phyloP scores from a whole-genome alignment of 805 yeast genomes.

The Kodamaea lidongshanica region DNA sequence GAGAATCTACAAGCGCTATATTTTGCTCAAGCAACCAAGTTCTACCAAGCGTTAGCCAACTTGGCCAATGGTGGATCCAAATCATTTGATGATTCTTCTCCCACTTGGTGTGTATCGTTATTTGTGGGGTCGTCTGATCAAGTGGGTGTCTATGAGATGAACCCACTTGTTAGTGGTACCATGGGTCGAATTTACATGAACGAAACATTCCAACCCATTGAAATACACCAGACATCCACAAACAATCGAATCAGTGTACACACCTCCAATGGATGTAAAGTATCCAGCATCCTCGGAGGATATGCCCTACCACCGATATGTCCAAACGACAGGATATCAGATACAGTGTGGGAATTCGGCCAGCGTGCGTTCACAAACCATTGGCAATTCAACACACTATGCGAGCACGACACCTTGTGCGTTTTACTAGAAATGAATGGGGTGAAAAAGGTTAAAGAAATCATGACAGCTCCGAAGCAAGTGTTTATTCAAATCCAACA shows the following conservation, averaged over 20 bases:
- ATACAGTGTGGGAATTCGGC: slow-evolving; percentile 26
- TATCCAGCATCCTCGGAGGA: slow-evolving; percentile 28
- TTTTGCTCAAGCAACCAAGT: slow-evolving; percentile 20
- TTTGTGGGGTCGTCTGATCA: slow-evolving; percentile 37
- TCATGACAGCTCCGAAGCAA: slow-evolving; percentile 16
- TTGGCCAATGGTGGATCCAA: slow-evolving; percentile 23
- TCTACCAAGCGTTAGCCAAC: slow-evolving; percentile 23
- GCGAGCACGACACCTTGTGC: slow-evolving; percentile 18
- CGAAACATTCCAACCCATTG: slow-evolving; percentile 23
- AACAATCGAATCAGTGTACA: slow-evolving; percentile 14
- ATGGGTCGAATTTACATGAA: slow-evolving; percentile 27
- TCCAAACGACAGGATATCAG: slow-evolving; percentile 27
- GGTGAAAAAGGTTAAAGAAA: slow-evolving; percentile 15
- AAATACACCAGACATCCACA: slow-evolving; percentile 13
- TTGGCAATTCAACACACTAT: slow-evolving; percentile 28
- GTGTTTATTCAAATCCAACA: slow-evolving; percentile 29
- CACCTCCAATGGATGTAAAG: slow-evolving; percentile 29
- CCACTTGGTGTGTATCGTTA: slow-evolving; percentile 26
- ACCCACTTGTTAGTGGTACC: slow-evolving; percentile 23
- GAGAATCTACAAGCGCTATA: slow-evolving; percentile 24
- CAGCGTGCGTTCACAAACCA: slow-evolving; percentile 32
- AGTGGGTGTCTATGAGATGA: slow-evolving; percentile 40
- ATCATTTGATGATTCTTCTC: slow-evolving; percentile 7
- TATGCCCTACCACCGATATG: slow-evolving; percentile 25
- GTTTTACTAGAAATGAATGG: slow-evolving; percentile 31